Percentiles rank a stretch among this genome's conserved stretches.
phyloP scores from a whole-genome alignment of 2,329 filamentous ascomycete genomes.

The Trichoderma harzianum region DNA sequence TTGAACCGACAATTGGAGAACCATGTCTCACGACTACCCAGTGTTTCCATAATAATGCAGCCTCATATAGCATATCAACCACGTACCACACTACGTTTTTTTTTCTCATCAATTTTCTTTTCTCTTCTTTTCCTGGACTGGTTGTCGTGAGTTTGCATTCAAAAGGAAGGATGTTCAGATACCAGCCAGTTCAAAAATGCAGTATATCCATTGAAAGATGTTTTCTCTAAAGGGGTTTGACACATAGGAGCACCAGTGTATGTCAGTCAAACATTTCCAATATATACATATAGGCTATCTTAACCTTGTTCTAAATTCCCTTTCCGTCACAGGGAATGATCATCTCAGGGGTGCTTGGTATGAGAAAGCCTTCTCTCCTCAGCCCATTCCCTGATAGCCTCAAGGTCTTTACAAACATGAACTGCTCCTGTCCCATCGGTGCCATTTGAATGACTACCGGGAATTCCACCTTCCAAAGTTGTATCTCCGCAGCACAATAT shows the following conservation, averaged over 20 bases:
- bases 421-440: slow-evolving; percentile 3
- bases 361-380: background rate
- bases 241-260: background rate
- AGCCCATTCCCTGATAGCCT: background rate
- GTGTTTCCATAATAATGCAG: rapidly evolving
- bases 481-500: background rate
- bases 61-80: background rate
- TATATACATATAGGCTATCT: background rate
- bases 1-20: background rate
- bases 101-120: too few relatives aligned
- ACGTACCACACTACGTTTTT: background rate
- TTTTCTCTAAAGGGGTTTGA: background rate
- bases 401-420: background rate
- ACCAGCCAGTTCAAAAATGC: background rate
- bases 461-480: background rate
- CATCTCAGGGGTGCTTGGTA: background rate
- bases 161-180: background rate
- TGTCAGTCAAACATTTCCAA: background rate
- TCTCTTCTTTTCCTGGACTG: background rate
- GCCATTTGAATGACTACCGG: background rate
- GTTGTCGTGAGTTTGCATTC: background rate
- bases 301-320: background rate
- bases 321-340: background rate
- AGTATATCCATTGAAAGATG: background rate
- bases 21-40: background rate